Evolutionary conservation across 306 rosid species (phyloP).

Genomic region (Quercus alba): DNA sequence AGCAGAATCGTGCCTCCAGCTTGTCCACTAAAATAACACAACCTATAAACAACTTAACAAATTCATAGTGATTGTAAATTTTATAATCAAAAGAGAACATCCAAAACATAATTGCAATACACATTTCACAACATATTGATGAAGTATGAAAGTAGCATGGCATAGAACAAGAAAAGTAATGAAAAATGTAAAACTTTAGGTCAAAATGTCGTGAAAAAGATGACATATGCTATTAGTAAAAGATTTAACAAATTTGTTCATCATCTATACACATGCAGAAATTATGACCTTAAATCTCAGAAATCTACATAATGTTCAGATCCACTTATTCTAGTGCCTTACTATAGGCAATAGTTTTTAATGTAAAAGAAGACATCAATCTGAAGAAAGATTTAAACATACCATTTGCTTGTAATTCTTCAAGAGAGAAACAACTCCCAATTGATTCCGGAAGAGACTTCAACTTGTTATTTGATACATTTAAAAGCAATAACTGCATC

Average conservation of each 20-base stretch:
- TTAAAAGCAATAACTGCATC: slow-evolving; percentile 76
- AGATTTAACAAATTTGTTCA: neutral
- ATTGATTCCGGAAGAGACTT: slow-evolving; percentile 88
- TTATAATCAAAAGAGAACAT: neutral
- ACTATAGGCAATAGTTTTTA: neutral
- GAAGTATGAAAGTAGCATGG: neutral
- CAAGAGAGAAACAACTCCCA: slow-evolving; percentile 91
- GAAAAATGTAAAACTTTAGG: neutral
- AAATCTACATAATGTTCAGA: neutral
- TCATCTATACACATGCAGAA: neutral
- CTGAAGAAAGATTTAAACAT: slow-evolving; percentile 16
- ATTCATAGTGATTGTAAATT: neutral
- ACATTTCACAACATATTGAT: neutral
- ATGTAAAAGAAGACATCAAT: neutral
- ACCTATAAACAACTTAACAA: neutral
- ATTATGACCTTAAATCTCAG: neutral
- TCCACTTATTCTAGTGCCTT: neutral
- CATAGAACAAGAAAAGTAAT: neutral
- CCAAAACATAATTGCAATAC: neutral
- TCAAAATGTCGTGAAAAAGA: neutral
- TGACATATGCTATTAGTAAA: neutral
- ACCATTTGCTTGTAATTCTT: slow-evolving; percentile 97
- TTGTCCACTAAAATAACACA: neutral
- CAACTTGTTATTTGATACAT: slow-evolving; percentile 80
- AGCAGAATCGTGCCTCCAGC: neutral